These are phyloP conservation scores for Lasiosphaeria hispida DNA, from an alignment of 495 filamentous ascomycete species.

Conservation along the genomic window DNA sequence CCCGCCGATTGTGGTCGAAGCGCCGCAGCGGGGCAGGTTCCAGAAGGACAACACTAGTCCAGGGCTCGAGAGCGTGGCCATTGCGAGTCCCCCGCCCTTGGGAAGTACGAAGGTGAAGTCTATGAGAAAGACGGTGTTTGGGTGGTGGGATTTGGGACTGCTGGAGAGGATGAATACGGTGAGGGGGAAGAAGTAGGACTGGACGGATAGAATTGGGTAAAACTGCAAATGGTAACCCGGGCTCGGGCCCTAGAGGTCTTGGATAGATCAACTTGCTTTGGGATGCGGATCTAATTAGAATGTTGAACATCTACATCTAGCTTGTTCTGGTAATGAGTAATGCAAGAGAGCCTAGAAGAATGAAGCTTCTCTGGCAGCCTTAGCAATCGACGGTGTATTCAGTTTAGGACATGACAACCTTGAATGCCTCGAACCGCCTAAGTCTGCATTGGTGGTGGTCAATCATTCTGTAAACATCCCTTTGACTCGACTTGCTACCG, in stretches of 20 bases:
- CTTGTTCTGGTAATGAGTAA: conserved; percentile 30
- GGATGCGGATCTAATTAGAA: neutral
- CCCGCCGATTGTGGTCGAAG: conserved; percentile 21
- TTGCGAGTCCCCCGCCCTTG: conserved; percentile 3
- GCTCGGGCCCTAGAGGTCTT: neutral
- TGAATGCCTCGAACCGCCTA: too few relatives aligned
- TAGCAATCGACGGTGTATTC: too few relatives aligned
- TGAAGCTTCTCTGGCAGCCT: too few relatives aligned
- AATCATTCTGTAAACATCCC: too few relatives aligned
- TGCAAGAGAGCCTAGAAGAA: neutral
- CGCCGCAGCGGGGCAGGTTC: neutral
- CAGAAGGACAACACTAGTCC: conserved; percentile 8
- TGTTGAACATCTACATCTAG: neutral
- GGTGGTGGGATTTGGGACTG: conserved; percentile 50
- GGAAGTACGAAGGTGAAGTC: conserved; percentile 20
- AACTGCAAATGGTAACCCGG: neutral
- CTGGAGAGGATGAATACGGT: conserved; percentile 36
- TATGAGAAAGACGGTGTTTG: conserved; percentile 38
- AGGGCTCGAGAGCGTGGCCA: conserved; percentile 7
- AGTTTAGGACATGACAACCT: too few relatives aligned
- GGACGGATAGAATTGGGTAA: neutral
- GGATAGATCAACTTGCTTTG: conserved; percentile 1
- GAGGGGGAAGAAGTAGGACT: conserved; percentile 20
- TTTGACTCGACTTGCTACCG: too few relatives aligned
- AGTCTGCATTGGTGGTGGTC: too few relatives aligned